Conservation (phyloP, 306 rosid genomes). For the cucumber (Cucumis sativus) region Cucumber_9930_V3 NC_026655.2:28657501-28658000, state of each 20-base stretch:
- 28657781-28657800: too few relatives aligned
- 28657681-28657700: too few relatives aligned
- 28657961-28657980: background rate
- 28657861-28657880: background rate
- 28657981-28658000: background rate
- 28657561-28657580: background rate
- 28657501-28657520: background rate
- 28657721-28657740: too few relatives aligned
- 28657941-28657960: background rate
- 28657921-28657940: background rate
- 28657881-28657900: background rate
- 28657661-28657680: too few relatives aligned
- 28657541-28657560: background rate
- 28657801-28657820: too few relatives aligned
- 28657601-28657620: background rate
- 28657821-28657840: too few relatives aligned
- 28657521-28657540: background rate
- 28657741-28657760: too few relatives aligned
- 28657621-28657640: background rate
- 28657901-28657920: background rate
- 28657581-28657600: background rate
- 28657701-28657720: too few relatives aligned
- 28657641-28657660: too few relatives aligned
- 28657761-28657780: too few relatives aligned
- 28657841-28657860: background rate